Conservation (phyloP, 1,139 yeast genomes). For the Scheffersomyces quercinus region DNA sequence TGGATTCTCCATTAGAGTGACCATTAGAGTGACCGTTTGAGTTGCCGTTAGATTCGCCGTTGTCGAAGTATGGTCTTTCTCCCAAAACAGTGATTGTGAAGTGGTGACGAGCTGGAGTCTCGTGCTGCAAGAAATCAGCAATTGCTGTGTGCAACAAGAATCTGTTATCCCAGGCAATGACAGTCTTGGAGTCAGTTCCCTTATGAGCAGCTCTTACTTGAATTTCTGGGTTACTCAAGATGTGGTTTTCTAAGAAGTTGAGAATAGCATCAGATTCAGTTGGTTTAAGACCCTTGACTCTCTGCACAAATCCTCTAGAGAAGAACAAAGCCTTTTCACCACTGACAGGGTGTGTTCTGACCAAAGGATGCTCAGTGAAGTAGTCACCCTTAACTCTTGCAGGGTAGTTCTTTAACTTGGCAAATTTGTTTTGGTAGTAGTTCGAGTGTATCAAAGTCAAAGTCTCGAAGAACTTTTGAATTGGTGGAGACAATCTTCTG, state of each 20-base stretch:
- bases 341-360: slow-evolving; percentile 31
- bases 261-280: slow-evolving; percentile 23
- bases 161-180: slow-evolving; percentile 29
- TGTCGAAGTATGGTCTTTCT: slow-evolving; percentile 22
- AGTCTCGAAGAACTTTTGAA: slow-evolving; percentile 27
- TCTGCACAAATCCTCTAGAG: slow-evolving; percentile 23
- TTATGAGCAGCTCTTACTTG: slow-evolving; percentile 27
- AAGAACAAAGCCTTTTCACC: slow-evolving; percentile 25
- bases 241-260: slow-evolving; percentile 23
- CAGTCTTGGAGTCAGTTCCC: slow-evolving; percentile 23
- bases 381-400: slow-evolving; percentile 22
- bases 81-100: slow-evolving; percentile 27
- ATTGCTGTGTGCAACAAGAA: slow-evolving; percentile 22
- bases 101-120: slow-evolving; percentile 25
- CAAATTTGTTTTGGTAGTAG: slow-evolving; percentile 22
- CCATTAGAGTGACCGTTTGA: slow-evolving; percentile 11
- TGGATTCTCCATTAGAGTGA: slow-evolving; percentile 6
- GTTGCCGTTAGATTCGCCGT: slow-evolving; percentile 3
- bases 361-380: slow-evolving; percentile 29
- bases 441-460: slow-evolving; percentile 28
- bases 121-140: slow-evolving; percentile 23
- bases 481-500: slow-evolving; percentile 30
- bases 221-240: slow-evolving; percentile 22
- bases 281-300: slow-evolving; percentile 24
- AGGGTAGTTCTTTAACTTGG: slow-evolving; percentile 13